Base-by-base conservation (phyloP, 148 eudicot genomes). In the Fagopyrum tataricum region DNA sequence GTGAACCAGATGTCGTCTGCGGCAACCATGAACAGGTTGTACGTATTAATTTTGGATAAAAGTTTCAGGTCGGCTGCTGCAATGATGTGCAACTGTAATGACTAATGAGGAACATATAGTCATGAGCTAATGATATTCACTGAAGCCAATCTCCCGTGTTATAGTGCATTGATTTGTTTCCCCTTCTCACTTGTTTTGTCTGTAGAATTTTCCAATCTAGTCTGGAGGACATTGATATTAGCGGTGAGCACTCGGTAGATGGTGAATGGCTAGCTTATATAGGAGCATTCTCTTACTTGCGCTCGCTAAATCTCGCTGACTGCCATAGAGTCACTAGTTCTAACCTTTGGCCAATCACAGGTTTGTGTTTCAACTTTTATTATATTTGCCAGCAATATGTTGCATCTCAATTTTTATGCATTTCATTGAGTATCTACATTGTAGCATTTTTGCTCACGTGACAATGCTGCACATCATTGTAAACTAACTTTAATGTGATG, bases 191-290 rank as follows among this genome's bases (percentile, higher is more conserved):
- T 20, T 14, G 69, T 48, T 68, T 26, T 77, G 20, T 24, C 11
- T 75, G 71, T 76, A 95, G 97, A 73, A 73, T 90, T 51, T 95
- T 95, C 79, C 91, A 91, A 61, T 77, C 71, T 76, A 79, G 78
- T 24, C 72, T 88, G 15, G 98, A 91, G 87, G 88, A 83, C 75
- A 78, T 90, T 70, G 90, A 95, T 80, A 74, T 91, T 44, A 87
- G 84, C 21, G 89, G 96, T n/a, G 87, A 90, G 85, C 86, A 69
- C 78, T 82, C 74, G 17, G 96, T 95, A 74, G 96, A 95, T 86
- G 92, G 86, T 4, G 97, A 95, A 78, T 95, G 98, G 98, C 83
- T 90, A 84, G 96, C 93, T 2, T 95, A 95, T 78, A 59, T 95
- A 40, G 97, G 98, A 49, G 96, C 84, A 71, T 91, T 85, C 81